These are phyloP conservation scores for Calonectria pteridis DNA, from an alignment of 2,329 filamentous ascomycete species.

Conservation along the genomic window DNA sequence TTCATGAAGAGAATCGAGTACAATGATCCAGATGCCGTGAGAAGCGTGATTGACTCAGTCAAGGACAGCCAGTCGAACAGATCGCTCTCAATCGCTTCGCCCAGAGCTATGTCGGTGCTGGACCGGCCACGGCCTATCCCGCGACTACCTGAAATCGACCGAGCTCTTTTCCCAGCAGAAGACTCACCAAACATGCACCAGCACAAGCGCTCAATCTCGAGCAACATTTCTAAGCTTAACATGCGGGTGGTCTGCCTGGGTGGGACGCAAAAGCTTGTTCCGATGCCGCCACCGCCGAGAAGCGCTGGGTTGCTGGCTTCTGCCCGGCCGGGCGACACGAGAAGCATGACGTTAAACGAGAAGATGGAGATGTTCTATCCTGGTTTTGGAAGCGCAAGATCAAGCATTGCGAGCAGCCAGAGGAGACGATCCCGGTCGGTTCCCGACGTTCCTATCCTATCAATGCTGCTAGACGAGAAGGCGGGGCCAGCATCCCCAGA, in stretches of 20 bases:
- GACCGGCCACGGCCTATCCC: conserved; percentile 69
- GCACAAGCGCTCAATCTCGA: conserved; percentile 64
- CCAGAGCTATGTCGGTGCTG: conserved; percentile 52
- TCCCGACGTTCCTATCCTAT: conserved; percentile 39
- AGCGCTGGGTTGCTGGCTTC: conserved; percentile 54
- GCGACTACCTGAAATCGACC: conserved; percentile 59
- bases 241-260: conserved; percentile 58
- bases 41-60: conserved; percentile 61
- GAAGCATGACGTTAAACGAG: conserved; percentile 70
- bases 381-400: conserved; percentile 39
- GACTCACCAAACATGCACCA: conserved; percentile 49
- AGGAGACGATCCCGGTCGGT: conserved; percentile 44
- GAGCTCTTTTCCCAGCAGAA: conserved; percentile 62
- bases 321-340: conserved; percentile 64
- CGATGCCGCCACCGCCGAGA: conserved; percentile 62
- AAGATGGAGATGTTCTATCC: conserved; percentile 67
- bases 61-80: conserved; percentile 46
- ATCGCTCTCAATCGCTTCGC: background rate
- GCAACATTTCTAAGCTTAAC: conserved; percentile 57
- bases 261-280: conserved; percentile 64
- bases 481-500: conserved; percentile 6
- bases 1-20: conserved; percentile 69
- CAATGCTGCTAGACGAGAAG: conserved; percentile 20
- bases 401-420: conserved; percentile 35
- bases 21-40: conserved; percentile 62